A percentile compares a stretch with the other conserved stretches of the same genome.
Conservation (phyloP, 148 eudicot species). For the Oxyria digyna region DNA sequence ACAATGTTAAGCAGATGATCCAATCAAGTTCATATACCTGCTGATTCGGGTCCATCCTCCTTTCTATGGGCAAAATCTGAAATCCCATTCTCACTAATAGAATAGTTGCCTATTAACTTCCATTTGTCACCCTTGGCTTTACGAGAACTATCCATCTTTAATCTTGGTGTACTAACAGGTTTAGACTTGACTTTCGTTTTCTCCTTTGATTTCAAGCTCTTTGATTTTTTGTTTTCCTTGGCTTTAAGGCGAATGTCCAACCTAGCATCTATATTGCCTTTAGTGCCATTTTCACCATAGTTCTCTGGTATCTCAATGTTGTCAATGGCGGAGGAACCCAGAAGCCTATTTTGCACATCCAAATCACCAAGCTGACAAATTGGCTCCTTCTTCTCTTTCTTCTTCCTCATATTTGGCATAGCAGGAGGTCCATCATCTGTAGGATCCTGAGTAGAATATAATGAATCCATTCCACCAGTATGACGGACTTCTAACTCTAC, state of each 20-base stretch:
- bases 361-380: slow-evolving; percentile 10
- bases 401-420: slow-evolving; percentile 19
- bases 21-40: slow-evolving; percentile 30
- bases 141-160: slow-evolving; percentile 23
- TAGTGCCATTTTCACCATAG: slow-evolving; percentile 16
- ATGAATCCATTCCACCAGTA: slow-evolving; percentile 19
- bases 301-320: slow-evolving; percentile 17
- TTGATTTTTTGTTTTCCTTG: slow-evolving; percentile 21
- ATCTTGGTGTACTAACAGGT: slow-evolving; percentile 16
- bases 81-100: slow-evolving; percentile 24
- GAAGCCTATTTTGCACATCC: slow-evolving; percentile 19
- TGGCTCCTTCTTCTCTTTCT: slow-evolving; percentile 33
- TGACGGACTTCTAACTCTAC: slow-evolving; percentile 33
- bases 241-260: slow-evolving; percentile 16
- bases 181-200: slow-evolving; percentile 15
- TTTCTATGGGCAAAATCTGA: slow-evolving; percentile 15
- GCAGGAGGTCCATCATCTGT: slow-evolving; percentile 16
- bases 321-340: slow-evolving; percentile 17
- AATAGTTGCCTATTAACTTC: slow-evolving; percentile 19
- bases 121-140: slow-evolving; percentile 25
- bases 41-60: slow-evolving; percentile 24
- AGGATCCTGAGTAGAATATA: slow-evolving; percentile 20
- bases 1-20: not conserved
- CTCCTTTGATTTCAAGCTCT: slow-evolving; percentile 21
- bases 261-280: slow-evolving; percentile 17